phyloP scores from a whole-genome alignment of 768 basidiomycete species.

The Cantharellus cinnabarinus region DNA sequence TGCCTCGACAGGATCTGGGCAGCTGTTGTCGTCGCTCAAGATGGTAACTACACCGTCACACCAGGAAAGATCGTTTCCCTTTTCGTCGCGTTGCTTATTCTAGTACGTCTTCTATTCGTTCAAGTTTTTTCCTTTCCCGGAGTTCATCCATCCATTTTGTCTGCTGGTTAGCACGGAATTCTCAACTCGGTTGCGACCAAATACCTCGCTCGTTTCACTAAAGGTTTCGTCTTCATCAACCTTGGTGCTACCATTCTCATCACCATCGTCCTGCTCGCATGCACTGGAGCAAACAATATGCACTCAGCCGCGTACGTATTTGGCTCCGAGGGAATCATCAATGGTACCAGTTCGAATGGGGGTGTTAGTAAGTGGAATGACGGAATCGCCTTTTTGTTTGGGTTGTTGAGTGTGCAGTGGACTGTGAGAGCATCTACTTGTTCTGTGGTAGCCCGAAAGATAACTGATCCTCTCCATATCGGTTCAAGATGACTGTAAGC shows the following conservation, averaged over 20 bases:
- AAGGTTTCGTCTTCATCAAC: slow-evolving; percentile 71
- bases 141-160: slow-evolving; percentile 9
- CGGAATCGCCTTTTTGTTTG: slow-evolving; percentile 69
- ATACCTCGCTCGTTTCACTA: slow-evolving; percentile 52
- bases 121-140: slow-evolving; percentile 31
- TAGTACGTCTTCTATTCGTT: slow-evolving; percentile 22
- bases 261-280: slow-evolving; percentile 65
- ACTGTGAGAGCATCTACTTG: slow-evolving; percentile 36
- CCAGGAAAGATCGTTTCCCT: slow-evolving; percentile 54
- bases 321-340: slow-evolving; percentile 48
- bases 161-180: neutral
- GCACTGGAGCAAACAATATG: slow-evolving; percentile 53
- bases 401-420: slow-evolving; percentile 74
- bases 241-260: slow-evolving; percentile 63
- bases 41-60: slow-evolving; percentile 7
- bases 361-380: slow-evolving; percentile 32
- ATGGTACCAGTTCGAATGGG: slow-evolving; percentile 35
- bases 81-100: slow-evolving; percentile 50
- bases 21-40: slow-evolving; percentile 45
- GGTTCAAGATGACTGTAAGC: slow-evolving; percentile 2
- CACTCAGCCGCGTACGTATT: slow-evolving; percentile 54
- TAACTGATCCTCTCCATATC: neutral
- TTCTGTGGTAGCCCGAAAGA: neutral
- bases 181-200: slow-evolving; percentile 52
- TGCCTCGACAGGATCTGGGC: slow-evolving; percentile 50